These are phyloP conservation scores for Millerozyma acaciae DNA, from an alignment of 805 yeast species.

Conservation along the genomic window DNA sequence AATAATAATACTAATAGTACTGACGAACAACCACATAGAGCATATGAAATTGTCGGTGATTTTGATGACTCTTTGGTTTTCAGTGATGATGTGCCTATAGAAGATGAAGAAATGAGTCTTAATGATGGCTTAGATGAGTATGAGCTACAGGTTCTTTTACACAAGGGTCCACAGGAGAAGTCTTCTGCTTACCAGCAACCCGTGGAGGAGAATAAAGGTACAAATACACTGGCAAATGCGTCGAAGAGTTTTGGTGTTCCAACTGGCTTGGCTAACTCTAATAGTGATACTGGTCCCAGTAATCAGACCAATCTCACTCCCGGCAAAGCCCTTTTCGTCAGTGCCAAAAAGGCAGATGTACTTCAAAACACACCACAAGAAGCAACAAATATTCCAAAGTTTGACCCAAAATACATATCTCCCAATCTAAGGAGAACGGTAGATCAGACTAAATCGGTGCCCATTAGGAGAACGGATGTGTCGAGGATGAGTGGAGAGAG, in stretches of 20 bases:
- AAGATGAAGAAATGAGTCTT: constrained; percentile 7
- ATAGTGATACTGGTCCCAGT: constrained; percentile 1
- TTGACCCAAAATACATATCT: constrained; percentile 48
- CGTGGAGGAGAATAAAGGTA: constrained; percentile 6
- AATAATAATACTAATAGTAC: background rate
- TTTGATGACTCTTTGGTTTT: constrained; percentile 39
- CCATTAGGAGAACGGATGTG: constrained; percentile 43
- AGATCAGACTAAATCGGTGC: constrained; percentile 67
- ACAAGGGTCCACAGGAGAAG: constrained; percentile 6
- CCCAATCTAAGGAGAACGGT: constrained; percentile 50
- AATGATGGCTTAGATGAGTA: constrained; percentile 21
- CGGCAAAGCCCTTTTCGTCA: constrained; percentile 44
- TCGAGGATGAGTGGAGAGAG: background rate
- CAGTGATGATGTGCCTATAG: constrained; percentile 32
- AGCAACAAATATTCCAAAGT: constrained; percentile 52
- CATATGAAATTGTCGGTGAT: constrained; percentile 21
- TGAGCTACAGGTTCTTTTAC: constrained; percentile 19
- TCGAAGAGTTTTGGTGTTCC: background rate
- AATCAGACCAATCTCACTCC: background rate
- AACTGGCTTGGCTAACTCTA: constrained; percentile 1
- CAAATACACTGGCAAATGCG: constrained; percentile 2
- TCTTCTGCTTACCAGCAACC: background rate
- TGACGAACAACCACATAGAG: background rate
- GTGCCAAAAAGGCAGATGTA: constrained; percentile 61
- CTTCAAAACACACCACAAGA: constrained; percentile 41